Conservation (phyloP, 148 eudicot genomes). For the Rhododendron molle region DNA sequence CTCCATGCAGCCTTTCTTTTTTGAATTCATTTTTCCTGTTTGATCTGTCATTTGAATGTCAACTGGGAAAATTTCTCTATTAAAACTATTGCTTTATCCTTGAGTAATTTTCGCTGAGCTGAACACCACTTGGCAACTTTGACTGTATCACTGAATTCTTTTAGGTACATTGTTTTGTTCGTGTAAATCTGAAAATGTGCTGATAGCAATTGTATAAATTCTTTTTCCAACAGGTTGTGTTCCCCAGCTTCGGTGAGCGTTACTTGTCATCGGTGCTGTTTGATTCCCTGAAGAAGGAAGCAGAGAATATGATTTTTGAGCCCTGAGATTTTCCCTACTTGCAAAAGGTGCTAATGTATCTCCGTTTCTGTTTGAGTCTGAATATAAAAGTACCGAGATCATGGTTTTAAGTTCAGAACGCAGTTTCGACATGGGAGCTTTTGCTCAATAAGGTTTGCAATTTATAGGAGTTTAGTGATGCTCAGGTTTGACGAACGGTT, state of each 20-base stretch:
- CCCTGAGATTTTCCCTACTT: conserved; percentile 18
- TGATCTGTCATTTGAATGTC: neutral
- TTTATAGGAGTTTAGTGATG: neutral
- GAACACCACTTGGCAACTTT: neutral
- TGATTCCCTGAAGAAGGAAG: conserved; percentile 36
- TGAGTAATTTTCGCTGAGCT: neutral
- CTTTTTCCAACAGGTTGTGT: conserved; percentile 42
- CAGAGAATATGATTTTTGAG: conserved; percentile 42
- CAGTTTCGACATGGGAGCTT: neutral
- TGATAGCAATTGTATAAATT: neutral
- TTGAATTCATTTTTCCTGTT: neutral
- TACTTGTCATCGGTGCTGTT: conserved; percentile 68
- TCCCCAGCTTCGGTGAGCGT: conserved; percentile 87
- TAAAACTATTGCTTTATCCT: neutral
- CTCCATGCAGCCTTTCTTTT: neutral
- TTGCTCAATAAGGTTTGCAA: neutral
- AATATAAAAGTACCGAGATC: neutral
- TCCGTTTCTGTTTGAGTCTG: neutral
- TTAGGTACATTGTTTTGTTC: neutral
- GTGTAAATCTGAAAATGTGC: neutral
- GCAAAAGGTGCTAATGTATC: neutral
- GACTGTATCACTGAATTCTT: neutral
- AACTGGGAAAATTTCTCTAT: neutral
- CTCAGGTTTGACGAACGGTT: no score
- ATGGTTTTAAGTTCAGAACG: neutral